Percentiles rank a stretch among this genome's conserved stretches.
These are phyloP conservation scores for Colletotrichum tamarilloi DNA, from an alignment of 2,329 filamentous ascomycete species.

Conservation along the genomic window DNA sequence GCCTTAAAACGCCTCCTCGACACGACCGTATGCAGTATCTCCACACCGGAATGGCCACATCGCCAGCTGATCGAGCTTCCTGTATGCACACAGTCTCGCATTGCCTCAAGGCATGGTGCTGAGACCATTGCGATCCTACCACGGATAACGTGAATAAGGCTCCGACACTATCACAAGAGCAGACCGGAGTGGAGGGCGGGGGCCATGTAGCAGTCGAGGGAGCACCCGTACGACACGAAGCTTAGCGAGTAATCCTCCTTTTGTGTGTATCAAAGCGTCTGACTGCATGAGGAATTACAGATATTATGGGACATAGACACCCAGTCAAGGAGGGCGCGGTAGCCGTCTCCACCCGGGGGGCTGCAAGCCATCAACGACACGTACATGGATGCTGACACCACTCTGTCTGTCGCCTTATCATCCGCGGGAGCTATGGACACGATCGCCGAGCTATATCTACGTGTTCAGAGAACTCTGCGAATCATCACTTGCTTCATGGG, in stretches of 20 bases:
- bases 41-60: neutral
- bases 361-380: neutral
- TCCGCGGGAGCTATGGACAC: neutral
- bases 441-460: neutral
- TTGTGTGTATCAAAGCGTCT: neutral
- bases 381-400: neutral
- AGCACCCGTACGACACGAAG: neutral
- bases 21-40: neutral
- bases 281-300: neutral
- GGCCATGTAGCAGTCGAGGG: neutral
- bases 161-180: neutral
- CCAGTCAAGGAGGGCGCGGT: neutral
- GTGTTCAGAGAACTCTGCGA: neutral
- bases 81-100: conserved; percentile 1
- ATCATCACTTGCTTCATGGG: neutral
- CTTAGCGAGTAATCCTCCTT: neutral
- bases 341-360: neutral
- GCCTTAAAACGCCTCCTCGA: neutral
- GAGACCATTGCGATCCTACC: neutral
- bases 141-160: neutral
- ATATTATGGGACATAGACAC: neutral
- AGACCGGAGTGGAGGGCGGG: neutral
- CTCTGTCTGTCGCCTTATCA: neutral
- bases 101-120: neutral
- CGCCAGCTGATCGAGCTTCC: neutral